These are phyloP conservation scores for Ogataea haglerorum DNA, from an alignment of 805 yeast species.

Conservation along the genomic window DNA sequence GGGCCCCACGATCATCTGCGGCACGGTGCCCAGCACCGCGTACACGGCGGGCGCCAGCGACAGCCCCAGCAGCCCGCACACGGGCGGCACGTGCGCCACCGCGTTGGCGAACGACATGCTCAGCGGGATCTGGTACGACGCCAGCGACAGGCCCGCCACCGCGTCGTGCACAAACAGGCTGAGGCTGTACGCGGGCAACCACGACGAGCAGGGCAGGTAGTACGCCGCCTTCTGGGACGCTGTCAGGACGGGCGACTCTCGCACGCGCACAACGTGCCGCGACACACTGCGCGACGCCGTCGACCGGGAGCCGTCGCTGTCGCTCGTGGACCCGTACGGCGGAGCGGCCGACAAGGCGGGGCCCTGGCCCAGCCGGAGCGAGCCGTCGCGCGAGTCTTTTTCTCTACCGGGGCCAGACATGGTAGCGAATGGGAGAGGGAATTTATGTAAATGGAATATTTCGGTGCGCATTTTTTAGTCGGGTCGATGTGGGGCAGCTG, in stretches of 20 bases:
- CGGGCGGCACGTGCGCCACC: constrained; percentile 77
- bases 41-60: constrained; percentile 78
- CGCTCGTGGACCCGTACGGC: constrained; percentile 1
- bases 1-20: constrained; percentile 88
- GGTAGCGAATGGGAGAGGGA: neutral
- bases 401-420: constrained; percentile 3
- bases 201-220: constrained; percentile 63
- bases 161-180: constrained; percentile 54
- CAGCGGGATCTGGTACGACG: constrained; percentile 88
- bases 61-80: constrained; percentile 73
- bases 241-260: constrained; percentile 1
- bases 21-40: constrained; percentile 77
- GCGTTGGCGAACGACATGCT: constrained; percentile 80
- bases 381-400: neutral
- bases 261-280: neutral
- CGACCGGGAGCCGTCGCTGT: neutral
- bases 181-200: constrained; percentile 54
- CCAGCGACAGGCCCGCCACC: constrained; percentile 81
- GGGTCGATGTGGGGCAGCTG: too few relatives aligned
- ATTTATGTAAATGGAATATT: neutral
- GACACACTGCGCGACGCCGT: neutral
- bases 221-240: constrained; percentile 43
- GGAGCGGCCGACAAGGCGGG: neutral
- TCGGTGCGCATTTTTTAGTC: too few relatives aligned
- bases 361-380: neutral